Evolutionary conservation across 1,284 basidiomycete genomes (phyloP).

Genomic region (Lentinus polychrous): DNA sequence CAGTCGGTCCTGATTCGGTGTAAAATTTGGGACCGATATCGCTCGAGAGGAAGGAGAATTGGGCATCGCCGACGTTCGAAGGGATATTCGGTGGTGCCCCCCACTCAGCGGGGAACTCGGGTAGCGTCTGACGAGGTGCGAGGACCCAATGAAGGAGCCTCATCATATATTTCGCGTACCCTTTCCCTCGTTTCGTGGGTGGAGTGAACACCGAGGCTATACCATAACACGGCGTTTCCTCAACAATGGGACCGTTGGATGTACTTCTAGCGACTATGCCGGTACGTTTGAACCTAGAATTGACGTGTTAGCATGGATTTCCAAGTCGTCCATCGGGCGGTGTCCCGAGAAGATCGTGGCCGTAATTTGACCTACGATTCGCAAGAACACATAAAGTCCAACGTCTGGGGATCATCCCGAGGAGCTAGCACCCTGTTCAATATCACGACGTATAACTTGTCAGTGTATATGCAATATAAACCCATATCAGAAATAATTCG

Average conservation of each 20-base stretch:
- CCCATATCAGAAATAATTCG: too few species aligned
- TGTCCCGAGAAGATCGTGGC: not conserved
- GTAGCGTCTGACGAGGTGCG: slow-evolving; percentile 23
- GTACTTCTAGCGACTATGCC: slow-evolving; percentile 16
- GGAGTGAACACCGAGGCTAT: slow-evolving; percentile 42
- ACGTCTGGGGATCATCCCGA: slow-evolving; percentile 28
- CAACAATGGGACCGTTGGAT: slow-evolving; percentile 10
- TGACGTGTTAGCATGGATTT: too few species aligned
- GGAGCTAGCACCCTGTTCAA: slow-evolving; percentile 38
- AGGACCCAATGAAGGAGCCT: slow-evolving; percentile 37
- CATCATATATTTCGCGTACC: slow-evolving; percentile 46
- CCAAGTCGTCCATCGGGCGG: not conserved
- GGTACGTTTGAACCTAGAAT: slow-evolving; percentile 24
- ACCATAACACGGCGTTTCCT: slow-evolving; percentile 28
- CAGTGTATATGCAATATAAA: too few species aligned
- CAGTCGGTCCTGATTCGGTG: too few species aligned
- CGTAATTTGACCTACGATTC: slow-evolving; percentile 31
- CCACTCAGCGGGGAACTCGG: slow-evolving; percentile 33
- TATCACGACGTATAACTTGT: not conserved
- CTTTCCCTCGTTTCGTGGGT: slow-evolving; percentile 30
- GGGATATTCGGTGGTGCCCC: slow-evolving; percentile 27
- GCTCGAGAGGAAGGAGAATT: too few species aligned
- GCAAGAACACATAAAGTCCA: slow-evolving; percentile 38
- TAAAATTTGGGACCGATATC: too few species aligned
- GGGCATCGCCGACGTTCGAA: slow-evolving; percentile 20